Base-by-base conservation (phyloP, 495 filamentous ascomycete species). In the Poronia punctata region DNA sequence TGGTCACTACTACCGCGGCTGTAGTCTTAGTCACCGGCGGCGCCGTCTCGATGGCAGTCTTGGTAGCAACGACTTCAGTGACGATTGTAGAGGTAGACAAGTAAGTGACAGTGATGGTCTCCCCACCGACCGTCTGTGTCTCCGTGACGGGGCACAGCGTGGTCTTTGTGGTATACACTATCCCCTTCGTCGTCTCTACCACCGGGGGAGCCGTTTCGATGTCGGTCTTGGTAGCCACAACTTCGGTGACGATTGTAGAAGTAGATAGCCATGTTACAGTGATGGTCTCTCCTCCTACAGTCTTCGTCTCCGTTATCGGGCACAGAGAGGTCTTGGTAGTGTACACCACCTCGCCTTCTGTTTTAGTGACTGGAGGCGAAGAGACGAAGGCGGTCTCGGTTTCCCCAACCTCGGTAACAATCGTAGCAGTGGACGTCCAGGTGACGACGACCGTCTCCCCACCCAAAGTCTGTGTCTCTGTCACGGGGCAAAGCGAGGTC, bases 231-330 rank as follows among this genome's bases (percentile, higher is more conserved):
- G 55, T 56, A 7, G 47, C 46, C 5, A 46, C 49, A 3, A 52
- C 52, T 7, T 26, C 42, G 3, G 48, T 57, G 27, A 49, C 49
- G 29, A 65, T 45, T 15, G 61, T 64, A 3, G 59, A 59, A 4
- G 62, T 68, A 9, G 65, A 64, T 1, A 65, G 68, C 58, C 62
- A 68, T 27, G 59, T 61, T 18, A 66, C 56, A 18, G 62, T 55
- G 5, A 68, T 57, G 5, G 65, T 64, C 16, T 52, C 57, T 29
- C 66, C 66, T 19, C 40, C 62, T 8, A 68, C 29, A 2, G 64
- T 62, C 50, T 59, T 62, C 35, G 65, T 68, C 59, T 67, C 64
- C n/a, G 59, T 65, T 10, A 67, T 46, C 5, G 66, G 65, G 50
- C 60, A 66, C 7, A 65, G 53, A 29, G 52, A 53, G 20, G 65